phyloP scores from a whole-genome alignment of 2,329 filamentous ascomycete genomes.

The Hansfordia pulvinata region DNA sequence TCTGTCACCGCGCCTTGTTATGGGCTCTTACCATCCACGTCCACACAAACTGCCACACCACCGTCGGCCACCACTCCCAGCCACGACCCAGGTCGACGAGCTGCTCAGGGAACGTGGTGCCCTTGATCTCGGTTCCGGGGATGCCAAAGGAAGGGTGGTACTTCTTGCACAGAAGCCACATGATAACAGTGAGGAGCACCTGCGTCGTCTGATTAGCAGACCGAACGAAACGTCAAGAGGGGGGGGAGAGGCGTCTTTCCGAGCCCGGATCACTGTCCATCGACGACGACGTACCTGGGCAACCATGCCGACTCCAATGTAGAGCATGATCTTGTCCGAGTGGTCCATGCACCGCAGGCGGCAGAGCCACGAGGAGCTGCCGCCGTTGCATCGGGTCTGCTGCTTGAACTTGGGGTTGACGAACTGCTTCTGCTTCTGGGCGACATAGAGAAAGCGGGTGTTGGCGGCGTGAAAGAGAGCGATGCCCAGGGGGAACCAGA shows the following conservation, averaged over 20 bases:
- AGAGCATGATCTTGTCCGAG: conserved; percentile 24
- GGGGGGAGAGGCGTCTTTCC: no score
- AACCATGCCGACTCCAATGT: conserved; percentile 32
- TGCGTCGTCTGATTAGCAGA: conserved; percentile 12
- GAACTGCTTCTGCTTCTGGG: conserved; percentile 31
- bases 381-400: conserved; percentile 15
- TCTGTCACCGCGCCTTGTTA: background rate
- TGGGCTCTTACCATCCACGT: conserved; percentile 26
- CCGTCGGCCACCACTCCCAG: conserved; percentile 47
- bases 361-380: conserved; percentile 17
- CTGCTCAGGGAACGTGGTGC: conserved; percentile 22
- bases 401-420: no score
- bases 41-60: conserved; percentile 41
- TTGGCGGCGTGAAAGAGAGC: conserved; percentile 45
- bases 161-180: conserved; percentile 42
- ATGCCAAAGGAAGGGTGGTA: conserved; percentile 40
- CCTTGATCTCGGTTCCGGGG: conserved; percentile 19
- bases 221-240: background rate
- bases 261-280: no score
- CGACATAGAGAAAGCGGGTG: conserved; percentile 34
- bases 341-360: conserved; percentile 21
- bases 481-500: conserved; percentile 42
- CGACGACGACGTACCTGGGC: conserved; percentile 26
- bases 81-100: conserved; percentile 28
- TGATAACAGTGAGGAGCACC: conserved; percentile 36